phyloP scores from a whole-genome alignment of 164 flowering plant genomes.

The Sextonia rubra region DNA sequence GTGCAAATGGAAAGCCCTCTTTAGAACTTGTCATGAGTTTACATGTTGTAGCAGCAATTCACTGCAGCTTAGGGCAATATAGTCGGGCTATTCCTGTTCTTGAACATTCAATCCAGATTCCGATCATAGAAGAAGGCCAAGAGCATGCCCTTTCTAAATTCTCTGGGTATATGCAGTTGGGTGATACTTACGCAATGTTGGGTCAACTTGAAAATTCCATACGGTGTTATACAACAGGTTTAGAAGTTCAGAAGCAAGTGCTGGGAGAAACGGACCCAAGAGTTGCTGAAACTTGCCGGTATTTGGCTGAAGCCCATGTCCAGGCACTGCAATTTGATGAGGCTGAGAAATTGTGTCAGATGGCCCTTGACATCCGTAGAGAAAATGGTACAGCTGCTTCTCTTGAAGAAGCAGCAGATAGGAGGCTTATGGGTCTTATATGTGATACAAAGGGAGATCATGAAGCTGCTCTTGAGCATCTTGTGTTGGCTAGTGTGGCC shows the following conservation, averaged over 20 bases:
- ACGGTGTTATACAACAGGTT: conserved; percentile 54
- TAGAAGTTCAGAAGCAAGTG: conserved; percentile 65
- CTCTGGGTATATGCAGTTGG: conserved; percentile 93
- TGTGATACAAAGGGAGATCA: conserved; percentile 88
- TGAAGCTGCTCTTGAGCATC: conserved; percentile 94
- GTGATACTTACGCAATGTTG: conserved; percentile 86
- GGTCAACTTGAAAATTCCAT: conserved; percentile 87
- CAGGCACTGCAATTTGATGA: conserved; percentile 93
- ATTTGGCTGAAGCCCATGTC: conserved; percentile 83
- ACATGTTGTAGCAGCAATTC: conserved; percentile 85
- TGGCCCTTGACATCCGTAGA: conserved; percentile 84
- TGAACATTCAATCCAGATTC: conserved; percentile 76
- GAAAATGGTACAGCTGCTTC: conserved; percentile 68
- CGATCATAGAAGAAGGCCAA: conserved; percentile 61
- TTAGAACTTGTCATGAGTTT: conserved; percentile 86
- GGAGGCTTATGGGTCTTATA: conserved; percentile 95
- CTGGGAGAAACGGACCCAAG: conserved; percentile 81
- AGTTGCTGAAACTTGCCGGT: conserved; percentile 94
- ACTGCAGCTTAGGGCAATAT: conserved; percentile 78
- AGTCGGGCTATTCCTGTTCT: conserved; percentile 73
- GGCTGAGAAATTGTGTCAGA: conserved; percentile 70
- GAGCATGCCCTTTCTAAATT: conserved; percentile 92
- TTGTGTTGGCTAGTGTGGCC: conserved; percentile 90
- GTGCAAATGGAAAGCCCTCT: conserved; percentile 67
- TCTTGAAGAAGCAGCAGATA: conserved; percentile 86